Conservation (phyloP, 805 yeast genomes). For the Gaillardinia entomophila region DNA sequence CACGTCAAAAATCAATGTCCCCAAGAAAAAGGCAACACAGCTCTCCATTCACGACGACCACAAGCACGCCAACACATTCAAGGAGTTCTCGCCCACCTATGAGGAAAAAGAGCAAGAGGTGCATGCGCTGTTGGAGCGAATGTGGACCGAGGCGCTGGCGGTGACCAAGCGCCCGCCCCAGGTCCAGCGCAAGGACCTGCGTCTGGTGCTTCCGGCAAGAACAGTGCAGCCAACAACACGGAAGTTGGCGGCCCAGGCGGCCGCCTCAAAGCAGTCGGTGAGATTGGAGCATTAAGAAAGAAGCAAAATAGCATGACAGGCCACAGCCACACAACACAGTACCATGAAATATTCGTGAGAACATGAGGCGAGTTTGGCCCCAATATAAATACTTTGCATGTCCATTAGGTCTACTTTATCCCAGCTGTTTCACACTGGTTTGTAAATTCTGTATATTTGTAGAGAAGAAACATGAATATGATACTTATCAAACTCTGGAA, state of each 20-base stretch:
- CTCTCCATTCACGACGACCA: slow-evolving; percentile 1
- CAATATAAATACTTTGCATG: too few species aligned
- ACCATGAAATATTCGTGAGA: too few species aligned
- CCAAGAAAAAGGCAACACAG: slow-evolving; percentile 12
- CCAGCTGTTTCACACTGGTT: too few species aligned
- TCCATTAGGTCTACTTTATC: too few species aligned
- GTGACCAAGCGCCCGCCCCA: slow-evolving; percentile 1
- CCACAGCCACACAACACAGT: too few species aligned
- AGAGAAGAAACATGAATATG: too few species aligned
- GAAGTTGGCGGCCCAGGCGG: background rate
- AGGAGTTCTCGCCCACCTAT: slow-evolving; percentile 27
- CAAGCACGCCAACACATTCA: slow-evolving; percentile 22
- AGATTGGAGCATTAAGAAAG: slow-evolving; percentile 1
- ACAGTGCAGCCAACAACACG: background rate
- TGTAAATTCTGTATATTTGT: too few species aligned
- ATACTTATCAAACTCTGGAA: too few species aligned
- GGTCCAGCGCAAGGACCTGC: slow-evolving; percentile 8
- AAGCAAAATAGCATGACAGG: too few species aligned
- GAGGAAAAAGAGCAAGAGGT: slow-evolving; percentile 27
- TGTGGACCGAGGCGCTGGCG: slow-evolving; percentile 38
- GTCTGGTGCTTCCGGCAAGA: slow-evolving; percentile 1
- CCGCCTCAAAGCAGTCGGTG: too few species aligned
- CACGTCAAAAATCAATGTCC: slow-evolving; percentile 14
- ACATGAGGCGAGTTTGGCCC: too few species aligned
- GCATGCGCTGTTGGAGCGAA: slow-evolving; percentile 15